These are phyloP conservation scores for Spongospora subterranea DNA, from an alignment of 208 protist genomes.

Conservation along the genomic window DNA sequence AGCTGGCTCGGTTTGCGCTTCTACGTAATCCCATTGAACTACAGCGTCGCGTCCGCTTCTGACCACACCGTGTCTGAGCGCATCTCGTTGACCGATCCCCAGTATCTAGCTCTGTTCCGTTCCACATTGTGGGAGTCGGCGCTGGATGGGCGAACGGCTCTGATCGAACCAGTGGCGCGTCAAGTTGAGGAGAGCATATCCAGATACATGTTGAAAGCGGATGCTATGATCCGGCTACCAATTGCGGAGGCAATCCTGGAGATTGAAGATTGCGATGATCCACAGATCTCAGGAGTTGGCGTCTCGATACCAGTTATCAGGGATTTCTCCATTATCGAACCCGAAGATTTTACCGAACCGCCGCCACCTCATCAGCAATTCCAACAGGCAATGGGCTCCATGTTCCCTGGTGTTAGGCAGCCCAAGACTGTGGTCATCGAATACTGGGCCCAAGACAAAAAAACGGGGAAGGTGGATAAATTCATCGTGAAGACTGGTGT, in stretches of 20 bases:
- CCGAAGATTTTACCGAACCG: neutral
- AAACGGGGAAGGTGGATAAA: neutral
- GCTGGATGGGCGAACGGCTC: neutral
- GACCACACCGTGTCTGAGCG: neutral
- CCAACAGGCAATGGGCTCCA: neutral
- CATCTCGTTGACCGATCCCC: neutral
- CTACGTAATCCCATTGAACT: constrained; percentile 47
- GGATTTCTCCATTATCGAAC: constrained; percentile 2
- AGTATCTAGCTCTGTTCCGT: constrained; percentile 9
- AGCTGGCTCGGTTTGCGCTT: constrained; percentile 37
- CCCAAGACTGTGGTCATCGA: constrained; percentile 28
- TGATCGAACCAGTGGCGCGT: neutral
- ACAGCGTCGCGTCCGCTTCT: neutral
- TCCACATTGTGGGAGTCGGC: neutral
- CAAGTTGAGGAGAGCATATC: constrained; percentile 26
- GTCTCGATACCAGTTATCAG: constrained; percentile 24
- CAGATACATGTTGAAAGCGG: neutral
- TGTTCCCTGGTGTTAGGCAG: neutral
- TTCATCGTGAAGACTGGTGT: neutral
- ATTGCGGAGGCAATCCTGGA: constrained; percentile 34
- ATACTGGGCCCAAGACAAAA: neutral
- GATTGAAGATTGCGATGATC: constrained; percentile 18
- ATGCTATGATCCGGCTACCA: neutral
- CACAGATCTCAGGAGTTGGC: neutral
- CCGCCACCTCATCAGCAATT: neutral